phyloP scores from a whole-genome alignment of 768 basidiomycete species.

The Lentinula guzmanii region DNA sequence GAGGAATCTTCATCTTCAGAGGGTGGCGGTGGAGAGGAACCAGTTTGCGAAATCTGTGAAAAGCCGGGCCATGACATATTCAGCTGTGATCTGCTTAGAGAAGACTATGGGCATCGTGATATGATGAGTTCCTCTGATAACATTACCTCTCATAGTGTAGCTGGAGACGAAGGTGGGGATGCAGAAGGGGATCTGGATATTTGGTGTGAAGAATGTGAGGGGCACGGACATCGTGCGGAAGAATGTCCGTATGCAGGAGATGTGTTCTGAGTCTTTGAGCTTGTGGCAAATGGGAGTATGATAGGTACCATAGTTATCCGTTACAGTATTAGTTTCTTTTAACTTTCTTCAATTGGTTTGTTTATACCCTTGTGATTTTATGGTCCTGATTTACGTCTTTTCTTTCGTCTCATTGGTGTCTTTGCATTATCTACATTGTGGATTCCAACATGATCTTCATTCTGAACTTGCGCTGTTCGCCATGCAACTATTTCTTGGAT shows the following conservation, averaged over 20 bases:
- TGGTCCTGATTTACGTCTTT: no score
- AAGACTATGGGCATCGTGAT: slow-evolving; percentile 27
- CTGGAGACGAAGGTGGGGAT: not conserved
- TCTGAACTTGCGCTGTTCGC: no score
- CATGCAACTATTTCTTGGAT: no score
- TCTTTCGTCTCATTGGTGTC: no score
- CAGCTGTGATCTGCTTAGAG: slow-evolving; percentile 70
- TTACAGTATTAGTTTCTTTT: not conserved
- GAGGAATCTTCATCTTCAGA: slow-evolving; percentile 12
- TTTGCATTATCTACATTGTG: no score
- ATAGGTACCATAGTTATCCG: not conserved
- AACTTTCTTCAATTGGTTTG: not conserved
- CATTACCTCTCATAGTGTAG: not conserved
- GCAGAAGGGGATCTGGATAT: slow-evolving; percentile 23
- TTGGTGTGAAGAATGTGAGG: slow-evolving; percentile 84
- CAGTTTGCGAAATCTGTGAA: slow-evolving; percentile 84
- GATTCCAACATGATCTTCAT: no score
- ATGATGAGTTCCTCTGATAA: not conserved
- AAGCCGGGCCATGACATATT: slow-evolving; percentile 83
- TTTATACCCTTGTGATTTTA: not conserved
- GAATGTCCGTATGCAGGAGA: slow-evolving; percentile 85
- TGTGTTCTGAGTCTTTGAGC: slow-evolving; percentile 54
- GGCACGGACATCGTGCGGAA: slow-evolving; percentile 64
- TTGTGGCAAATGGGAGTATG: slow-evolving; percentile 2
- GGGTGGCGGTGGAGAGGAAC: slow-evolving; percentile 21